These are phyloP conservation scores for Kluyveromyces nonfermentans DNA, from an alignment of 805 yeast species.

Conservation along the genomic window DNA sequence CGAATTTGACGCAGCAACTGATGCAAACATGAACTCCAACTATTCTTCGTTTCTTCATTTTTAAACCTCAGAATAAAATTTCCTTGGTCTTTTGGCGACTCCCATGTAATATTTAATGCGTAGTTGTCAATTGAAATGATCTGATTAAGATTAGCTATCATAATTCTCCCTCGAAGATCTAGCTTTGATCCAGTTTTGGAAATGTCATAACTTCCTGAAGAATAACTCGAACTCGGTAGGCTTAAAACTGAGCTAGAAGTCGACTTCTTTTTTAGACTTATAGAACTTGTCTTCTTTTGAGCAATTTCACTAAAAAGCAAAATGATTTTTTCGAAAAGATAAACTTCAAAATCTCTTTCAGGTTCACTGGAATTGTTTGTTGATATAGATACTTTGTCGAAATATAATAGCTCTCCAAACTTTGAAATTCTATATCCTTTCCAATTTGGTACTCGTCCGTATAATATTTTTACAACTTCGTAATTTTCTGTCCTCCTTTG, in stretches of 20 bases:
- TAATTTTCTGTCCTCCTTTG: conserved; percentile 87
- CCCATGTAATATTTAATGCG: conserved; percentile 62
- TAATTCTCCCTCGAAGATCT: conserved; percentile 74
- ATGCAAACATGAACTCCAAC: conserved; percentile 69
- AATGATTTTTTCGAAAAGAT: conserved; percentile 67
- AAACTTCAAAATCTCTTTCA: conserved; percentile 84
- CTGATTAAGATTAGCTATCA: conserved; percentile 54
- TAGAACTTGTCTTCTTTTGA: conserved; percentile 41
- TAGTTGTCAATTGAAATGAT: conserved; percentile 42
- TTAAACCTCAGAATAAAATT: conserved; percentile 73
- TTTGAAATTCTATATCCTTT: conserved; percentile 70
- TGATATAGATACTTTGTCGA: conserved; percentile 50
- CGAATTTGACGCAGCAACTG: conserved; percentile 23
- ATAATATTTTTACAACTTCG: conserved; percentile 55
- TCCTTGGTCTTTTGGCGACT: conserved; percentile 81
- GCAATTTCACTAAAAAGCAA: conserved; percentile 53
- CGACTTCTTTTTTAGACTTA: conserved; percentile 31
- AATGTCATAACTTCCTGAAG: conserved; percentile 9
- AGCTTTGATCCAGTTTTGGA: conserved; percentile 30
- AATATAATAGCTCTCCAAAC: conserved; percentile 78
- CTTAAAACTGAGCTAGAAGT: conserved; percentile 13
- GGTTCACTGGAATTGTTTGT: conserved; percentile 41
- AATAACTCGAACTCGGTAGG: conserved; percentile 8
- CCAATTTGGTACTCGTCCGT: conserved; percentile 81
- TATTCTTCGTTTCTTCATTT: conserved; percentile 72